Conservation (phyloP, 768 basidiomycete species). For the Panaeolus papilionaceus region DNA sequence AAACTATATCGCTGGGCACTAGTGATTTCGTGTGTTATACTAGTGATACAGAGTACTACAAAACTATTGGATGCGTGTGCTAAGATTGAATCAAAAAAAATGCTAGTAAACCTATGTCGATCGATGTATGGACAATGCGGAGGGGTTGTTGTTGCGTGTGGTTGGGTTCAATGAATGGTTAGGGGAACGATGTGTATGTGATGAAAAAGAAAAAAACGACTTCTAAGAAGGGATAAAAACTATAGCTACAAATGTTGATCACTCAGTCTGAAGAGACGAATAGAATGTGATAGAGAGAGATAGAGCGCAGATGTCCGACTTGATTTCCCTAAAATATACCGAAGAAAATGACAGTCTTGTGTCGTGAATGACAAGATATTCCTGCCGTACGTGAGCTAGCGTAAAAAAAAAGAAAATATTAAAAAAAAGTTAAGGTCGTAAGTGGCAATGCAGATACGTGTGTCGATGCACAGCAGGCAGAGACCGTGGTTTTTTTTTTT, state of each 20-base stretch:
- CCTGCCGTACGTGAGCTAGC: constrained; percentile 37
- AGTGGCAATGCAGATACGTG: constrained; percentile 27
- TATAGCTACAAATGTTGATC: constrained; percentile 11
- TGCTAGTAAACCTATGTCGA: constrained; percentile 11
- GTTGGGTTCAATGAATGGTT: not conserved
- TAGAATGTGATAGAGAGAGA: constrained; percentile 18
- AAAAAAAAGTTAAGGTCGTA: not conserved
- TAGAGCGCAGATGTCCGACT: constrained; percentile 24
- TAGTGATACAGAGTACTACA: constrained; percentile 41
- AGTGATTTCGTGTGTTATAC: constrained; percentile 42
- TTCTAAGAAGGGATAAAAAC: constrained; percentile 7
- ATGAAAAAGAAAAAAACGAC: constrained; percentile 18
- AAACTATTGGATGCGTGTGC: constrained; percentile 20
- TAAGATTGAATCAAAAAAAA: constrained; percentile 7
- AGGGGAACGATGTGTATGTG: constrained; percentile 21
- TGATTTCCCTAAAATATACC: constrained; percentile 32
- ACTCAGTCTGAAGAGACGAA: constrained; percentile 22
- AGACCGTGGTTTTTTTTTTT: constrained; percentile 18
- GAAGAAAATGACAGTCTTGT: constrained; percentile 50
- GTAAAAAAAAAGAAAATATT: constrained; percentile 19
- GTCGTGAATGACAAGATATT: constrained; percentile 57
- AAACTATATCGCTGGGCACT: constrained; percentile 10
- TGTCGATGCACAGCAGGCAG: constrained; percentile 24
- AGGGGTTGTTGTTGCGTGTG: constrained; percentile 3
- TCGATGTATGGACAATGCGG: constrained; percentile 13